Conservation (phyloP, 2,329 filamentous ascomycete species). For the Xylaria polymorpha region DNA sequence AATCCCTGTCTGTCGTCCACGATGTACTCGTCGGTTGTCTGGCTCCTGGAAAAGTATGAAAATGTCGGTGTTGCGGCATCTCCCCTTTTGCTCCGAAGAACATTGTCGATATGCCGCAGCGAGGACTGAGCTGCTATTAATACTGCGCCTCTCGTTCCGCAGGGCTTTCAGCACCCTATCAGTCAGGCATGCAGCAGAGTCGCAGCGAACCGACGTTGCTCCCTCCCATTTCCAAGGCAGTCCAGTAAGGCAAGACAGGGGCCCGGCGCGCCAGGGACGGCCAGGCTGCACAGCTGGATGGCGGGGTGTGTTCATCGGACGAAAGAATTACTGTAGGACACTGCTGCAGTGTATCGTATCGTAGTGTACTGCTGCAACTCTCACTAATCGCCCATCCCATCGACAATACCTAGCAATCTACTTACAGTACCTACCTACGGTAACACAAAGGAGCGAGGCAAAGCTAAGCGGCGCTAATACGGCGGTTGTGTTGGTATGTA, state of each 20-base stretch:
- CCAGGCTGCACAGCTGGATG: constrained; percentile 19
- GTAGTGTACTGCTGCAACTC: constrained; percentile 5
- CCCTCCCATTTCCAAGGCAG: constrained; percentile 30
- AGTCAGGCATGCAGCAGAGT: constrained; percentile 32
- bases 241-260: constrained; percentile 37
- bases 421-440: background rate
- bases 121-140: constrained; percentile 35
- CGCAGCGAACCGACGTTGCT: constrained; percentile 22
- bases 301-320: constrained; percentile 19
- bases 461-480: constrained; percentile 20
- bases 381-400: background rate
- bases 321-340: background rate
- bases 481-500: background rate
- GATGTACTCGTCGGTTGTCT: background rate
- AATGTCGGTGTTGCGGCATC: constrained; percentile 4
- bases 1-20: constrained; percentile 16
- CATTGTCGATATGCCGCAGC: constrained; percentile 9
- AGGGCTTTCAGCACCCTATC: constrained; percentile 31
- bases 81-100: constrained; percentile 12
- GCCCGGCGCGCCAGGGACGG: constrained; percentile 11
- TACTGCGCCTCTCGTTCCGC: constrained; percentile 21
- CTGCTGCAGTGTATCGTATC: background rate
- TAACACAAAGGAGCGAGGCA: constrained; percentile 18
- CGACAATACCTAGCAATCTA: background rate
- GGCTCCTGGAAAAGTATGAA: background rate